Conservation (phyloP, 352 stramenopile species). For the Globisporangium viniferum region DNA sequence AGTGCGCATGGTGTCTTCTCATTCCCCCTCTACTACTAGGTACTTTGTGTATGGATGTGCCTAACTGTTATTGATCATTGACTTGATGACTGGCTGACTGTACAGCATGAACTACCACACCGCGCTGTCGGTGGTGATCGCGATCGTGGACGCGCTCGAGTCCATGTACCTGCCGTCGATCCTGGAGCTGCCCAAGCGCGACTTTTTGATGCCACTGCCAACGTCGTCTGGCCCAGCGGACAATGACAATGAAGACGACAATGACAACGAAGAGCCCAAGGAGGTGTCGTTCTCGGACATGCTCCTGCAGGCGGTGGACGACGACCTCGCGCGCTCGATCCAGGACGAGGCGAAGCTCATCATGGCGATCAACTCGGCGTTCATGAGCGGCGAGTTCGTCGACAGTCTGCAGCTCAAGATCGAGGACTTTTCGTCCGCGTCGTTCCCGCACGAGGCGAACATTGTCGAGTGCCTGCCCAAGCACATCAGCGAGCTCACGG, state of each 20-base stretch:
- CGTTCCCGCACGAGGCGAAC: conserved; percentile 49
- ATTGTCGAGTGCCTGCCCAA: conserved; percentile 78
- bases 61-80: not conserved
- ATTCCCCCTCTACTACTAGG: not conserved
- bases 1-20: not conserved
- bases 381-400: conserved; percentile 77
- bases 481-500: conserved; percentile 59
- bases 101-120: conserved; percentile 80
- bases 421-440: conserved; percentile 36
- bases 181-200: conserved; percentile 54
- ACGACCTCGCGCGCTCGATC: conserved; percentile 56
- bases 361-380: conserved; percentile 87
- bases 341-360: conserved; percentile 79
- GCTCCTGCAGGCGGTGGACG: conserved; percentile 72
- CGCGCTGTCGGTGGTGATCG: conserved; percentile 74
- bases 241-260: conserved; percentile 6
- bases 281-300: conserved; percentile 77
- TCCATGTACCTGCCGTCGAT: conserved; percentile 78
- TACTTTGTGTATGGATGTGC: not conserved
- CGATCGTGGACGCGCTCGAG: conserved; percentile 79
- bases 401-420: conserved; percentile 58
- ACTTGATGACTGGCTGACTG: not conserved
- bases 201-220: conserved; percentile 51
- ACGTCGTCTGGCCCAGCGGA: conserved; percentile 1
- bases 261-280: conserved; percentile 19